phyloP scores from a whole-genome alignment of 768 basidiomycete species.

The Boletellus emodensis region DNA sequence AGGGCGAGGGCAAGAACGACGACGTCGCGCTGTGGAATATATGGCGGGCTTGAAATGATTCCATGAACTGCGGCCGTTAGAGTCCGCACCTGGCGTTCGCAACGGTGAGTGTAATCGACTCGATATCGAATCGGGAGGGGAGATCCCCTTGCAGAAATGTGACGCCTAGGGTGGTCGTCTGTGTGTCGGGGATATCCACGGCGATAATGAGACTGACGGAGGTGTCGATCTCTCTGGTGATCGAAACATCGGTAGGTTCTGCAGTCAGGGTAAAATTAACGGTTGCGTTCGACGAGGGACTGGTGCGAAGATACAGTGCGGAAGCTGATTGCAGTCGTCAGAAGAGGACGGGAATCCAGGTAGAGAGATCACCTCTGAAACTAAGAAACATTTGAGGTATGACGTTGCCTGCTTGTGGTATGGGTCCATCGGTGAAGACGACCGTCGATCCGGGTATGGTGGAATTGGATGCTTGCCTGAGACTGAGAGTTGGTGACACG shows the following conservation, averaged over 20 bases:
- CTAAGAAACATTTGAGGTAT: slow-evolving; percentile 56
- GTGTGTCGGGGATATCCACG: slow-evolving; percentile 37
- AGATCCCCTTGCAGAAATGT: slow-evolving; percentile 32
- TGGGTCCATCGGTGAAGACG: slow-evolving; percentile 42
- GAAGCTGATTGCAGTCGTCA: slow-evolving; percentile 34
- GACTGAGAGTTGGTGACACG: background rate
- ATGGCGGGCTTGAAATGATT: background rate
- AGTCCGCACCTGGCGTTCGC: slow-evolving; percentile 32
- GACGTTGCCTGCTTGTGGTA: slow-evolving; percentile 37
- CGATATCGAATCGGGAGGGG: slow-evolving; percentile 37
- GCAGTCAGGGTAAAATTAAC: slow-evolving; percentile 49
- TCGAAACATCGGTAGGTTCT: slow-evolving; percentile 32
- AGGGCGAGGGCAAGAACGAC: slow-evolving; percentile 23
- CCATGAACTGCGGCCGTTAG: background rate
- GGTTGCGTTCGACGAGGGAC: slow-evolving; percentile 45
- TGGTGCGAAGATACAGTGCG: slow-evolving; percentile 41
- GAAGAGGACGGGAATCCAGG: background rate
- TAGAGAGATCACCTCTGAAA: slow-evolving; percentile 43
- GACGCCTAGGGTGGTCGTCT: slow-evolving; percentile 40
- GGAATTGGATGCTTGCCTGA: slow-evolving; percentile 23
- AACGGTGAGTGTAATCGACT: slow-evolving; percentile 36
- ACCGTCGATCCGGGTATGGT: slow-evolving; percentile 10
- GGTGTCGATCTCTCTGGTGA: slow-evolving; percentile 39
- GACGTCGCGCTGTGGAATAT: slow-evolving; percentile 20
- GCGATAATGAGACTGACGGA: slow-evolving; percentile 37